Conservation (phyloP, 139 green algal species). For the Spirogloea muscicola region DNA sequence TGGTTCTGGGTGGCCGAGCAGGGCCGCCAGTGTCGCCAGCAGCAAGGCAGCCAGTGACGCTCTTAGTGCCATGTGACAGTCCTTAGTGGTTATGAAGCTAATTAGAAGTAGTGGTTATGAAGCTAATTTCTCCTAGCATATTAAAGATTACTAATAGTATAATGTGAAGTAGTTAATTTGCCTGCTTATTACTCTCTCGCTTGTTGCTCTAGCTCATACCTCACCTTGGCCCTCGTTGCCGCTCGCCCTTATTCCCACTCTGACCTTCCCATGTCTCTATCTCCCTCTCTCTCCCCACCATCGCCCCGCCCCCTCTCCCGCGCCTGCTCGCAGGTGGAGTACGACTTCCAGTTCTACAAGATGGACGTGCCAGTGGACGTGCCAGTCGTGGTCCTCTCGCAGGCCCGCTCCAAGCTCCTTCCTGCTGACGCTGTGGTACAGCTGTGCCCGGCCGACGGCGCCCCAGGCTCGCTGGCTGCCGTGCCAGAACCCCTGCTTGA, state of each 20-base stretch:
- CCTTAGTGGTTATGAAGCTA: too few relatives aligned
- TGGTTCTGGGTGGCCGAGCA: neutral
- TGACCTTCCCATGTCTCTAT: neutral
- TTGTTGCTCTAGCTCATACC: neutral
- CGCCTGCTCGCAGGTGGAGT: constrained; percentile 30
- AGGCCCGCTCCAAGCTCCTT: constrained; percentile 23
- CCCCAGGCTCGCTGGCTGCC: neutral
- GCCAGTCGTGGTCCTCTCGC: constrained; percentile 15
- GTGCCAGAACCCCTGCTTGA: constrained; percentile 4
- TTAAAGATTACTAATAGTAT: neutral
- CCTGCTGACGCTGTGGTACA: constrained; percentile 26
- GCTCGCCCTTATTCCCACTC: neutral
- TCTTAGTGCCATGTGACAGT: too few relatives aligned
- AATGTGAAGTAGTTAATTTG: neutral
- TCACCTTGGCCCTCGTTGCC: neutral
- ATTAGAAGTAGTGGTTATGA: too few relatives aligned
- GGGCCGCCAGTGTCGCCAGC: too few relatives aligned
- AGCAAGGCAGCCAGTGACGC: too few relatives aligned
- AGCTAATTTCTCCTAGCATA: too few relatives aligned
- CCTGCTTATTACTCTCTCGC: neutral
- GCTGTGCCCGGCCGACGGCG: neutral
- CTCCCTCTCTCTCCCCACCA: neutral
- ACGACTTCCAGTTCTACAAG: constrained; percentile 53
- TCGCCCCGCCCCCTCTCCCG: neutral
- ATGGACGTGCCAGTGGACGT: constrained; percentile 26